Evolutionary conservation across 192 early-diverging fungal genomes (phyloP).

Genomic region (Kickxella alabastrina): DNA sequence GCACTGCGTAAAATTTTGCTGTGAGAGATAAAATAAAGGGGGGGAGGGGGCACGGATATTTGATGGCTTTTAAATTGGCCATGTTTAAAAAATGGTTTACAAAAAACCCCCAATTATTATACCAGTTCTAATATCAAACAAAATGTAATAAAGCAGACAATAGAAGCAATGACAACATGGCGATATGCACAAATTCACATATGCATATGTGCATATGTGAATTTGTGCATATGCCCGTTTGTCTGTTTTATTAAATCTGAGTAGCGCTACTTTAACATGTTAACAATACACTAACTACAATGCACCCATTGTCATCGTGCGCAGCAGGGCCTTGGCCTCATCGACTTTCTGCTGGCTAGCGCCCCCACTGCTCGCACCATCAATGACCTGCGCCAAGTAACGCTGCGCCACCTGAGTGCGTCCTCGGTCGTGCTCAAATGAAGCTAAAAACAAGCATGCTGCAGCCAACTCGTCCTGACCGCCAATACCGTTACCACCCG

Average conservation of each 20-base stretch:
- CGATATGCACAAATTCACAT: too few species aligned
- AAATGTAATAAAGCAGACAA: neutral
- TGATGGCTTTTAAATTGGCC: neutral
- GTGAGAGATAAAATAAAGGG: too few species aligned
- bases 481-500: neutral
- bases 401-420: conserved; percentile 17
- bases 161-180: neutral
- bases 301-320: too few species aligned
- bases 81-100: too few species aligned
- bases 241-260: too few species aligned
- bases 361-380: conserved; percentile 18
- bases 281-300: too few species aligned
- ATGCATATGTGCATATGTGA: too few species aligned
- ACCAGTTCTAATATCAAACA: neutral
- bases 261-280: too few species aligned
- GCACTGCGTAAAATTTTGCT: too few species aligned
- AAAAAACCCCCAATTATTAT: too few species aligned
- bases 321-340: conserved; percentile 43
- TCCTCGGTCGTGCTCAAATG: conserved; percentile 37
- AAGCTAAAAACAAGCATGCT: conserved; percentile 42
- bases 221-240: too few species aligned
- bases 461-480: conserved; percentile 42
- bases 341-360: conserved; percentile 29
- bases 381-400: conserved; percentile 42
- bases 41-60: too few species aligned